Base-by-base conservation (phyloP, 495 filamentous ascomycete species). In the Glarea lozoyensis region DNA sequence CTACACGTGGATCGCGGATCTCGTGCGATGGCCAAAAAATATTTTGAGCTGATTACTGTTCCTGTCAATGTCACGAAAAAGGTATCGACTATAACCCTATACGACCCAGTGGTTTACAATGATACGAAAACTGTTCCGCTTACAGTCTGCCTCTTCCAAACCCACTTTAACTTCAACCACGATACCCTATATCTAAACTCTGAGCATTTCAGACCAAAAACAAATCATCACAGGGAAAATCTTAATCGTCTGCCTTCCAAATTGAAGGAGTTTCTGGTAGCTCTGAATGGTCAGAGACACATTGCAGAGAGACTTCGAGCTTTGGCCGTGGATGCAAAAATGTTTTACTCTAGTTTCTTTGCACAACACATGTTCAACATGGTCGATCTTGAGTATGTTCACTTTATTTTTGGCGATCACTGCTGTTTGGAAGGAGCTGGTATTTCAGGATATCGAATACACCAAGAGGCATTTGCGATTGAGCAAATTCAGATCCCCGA, bases 21-120 rank as follows among this genome's bases (percentile, higher is more conserved):
- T 4, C 42, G 42, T 3, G 11, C 7, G 9, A 3, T 17, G 10
- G 32, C 32, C 11, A n/a, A 37, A 6, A 27, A 22, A 25, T 12
- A 15, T 4, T 44, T 37, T 13, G 3, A 5, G 10, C 20, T 44
- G 7, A 20, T 41, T 35, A 43, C 42, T n/a, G 47, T 52, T 43
- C 32, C 38, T 7, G 25, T 29, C n/a, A 7, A 7, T 29, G 25
- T 29, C 25, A 29, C 25, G 7, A 29, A 29, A 29, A 29, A 7
- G 25, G 7, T 29, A 29, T 29, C n/a, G 25, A 29, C n/a, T 7
- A 7, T 29, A n/a, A n/a, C 25, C 25, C 25, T 29, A 7, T 7
- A 7, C 25, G 25, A n/a, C 7, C n/a, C 25, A n/a, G 25, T n/a
- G n/a, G 7, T 29, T 7, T n/a, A 7, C 25, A 29, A 7, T n/a